A percentile compares a stretch with the other conserved stretches of the same genome.
phyloP scores from a whole-genome alignment of 495 filamentous ascomycete species.

The Podospora fimiseda region DNA sequence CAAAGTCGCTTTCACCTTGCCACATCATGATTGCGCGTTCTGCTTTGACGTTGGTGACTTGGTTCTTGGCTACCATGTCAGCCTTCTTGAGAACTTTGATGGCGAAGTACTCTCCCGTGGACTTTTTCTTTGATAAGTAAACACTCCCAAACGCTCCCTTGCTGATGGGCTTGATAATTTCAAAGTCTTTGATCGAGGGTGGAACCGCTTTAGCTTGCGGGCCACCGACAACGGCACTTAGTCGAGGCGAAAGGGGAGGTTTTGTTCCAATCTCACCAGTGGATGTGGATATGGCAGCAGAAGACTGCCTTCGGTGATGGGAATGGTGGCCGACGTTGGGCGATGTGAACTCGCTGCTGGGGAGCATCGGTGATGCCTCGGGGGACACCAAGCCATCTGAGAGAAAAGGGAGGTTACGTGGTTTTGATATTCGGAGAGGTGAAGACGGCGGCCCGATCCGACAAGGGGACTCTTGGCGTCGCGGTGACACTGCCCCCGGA shows the following conservation, averaged over 20 bases:
- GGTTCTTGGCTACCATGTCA: slow-evolving; percentile 99
- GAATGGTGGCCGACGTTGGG: slow-evolving; percentile 49
- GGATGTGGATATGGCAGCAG: slow-evolving; percentile 67
- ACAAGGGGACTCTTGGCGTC: slow-evolving; percentile 80
- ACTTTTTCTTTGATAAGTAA: slow-evolving; percentile 96
- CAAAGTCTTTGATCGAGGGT: slow-evolving; percentile 97
- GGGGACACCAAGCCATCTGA: slow-evolving; percentile 77
- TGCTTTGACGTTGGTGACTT: slow-evolving; percentile 97
- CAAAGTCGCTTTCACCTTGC: slow-evolving; percentile 98
- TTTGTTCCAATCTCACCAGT: slow-evolving; percentile 47
- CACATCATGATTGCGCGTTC: slow-evolving; percentile 99
- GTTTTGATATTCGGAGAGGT: slow-evolving; percentile 79
- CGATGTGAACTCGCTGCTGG: slow-evolving; percentile 71
- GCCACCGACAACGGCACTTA: slow-evolving; percentile 67
- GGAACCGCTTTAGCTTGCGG: slow-evolving; percentile 70
- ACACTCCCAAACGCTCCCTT: slow-evolving; percentile 98
- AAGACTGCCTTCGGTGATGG: slow-evolving; percentile 90
- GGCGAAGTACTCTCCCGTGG: slow-evolving; percentile 94
- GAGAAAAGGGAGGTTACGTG: slow-evolving; percentile 62
- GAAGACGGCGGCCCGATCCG: slow-evolving; percentile 70
- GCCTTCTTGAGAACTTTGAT: slow-evolving; percentile 98
- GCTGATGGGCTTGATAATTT: slow-evolving; percentile 98
- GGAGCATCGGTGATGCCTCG: slow-evolving; percentile 78
- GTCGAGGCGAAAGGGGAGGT: slow-evolving; percentile 72
- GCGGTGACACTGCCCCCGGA: slow-evolving; percentile 65